A percentile compares a stretch with the other conserved stretches of the same genome.
Conservation (phyloP, 257 asterid species). For the Orobanche coerulescens region DNA sequence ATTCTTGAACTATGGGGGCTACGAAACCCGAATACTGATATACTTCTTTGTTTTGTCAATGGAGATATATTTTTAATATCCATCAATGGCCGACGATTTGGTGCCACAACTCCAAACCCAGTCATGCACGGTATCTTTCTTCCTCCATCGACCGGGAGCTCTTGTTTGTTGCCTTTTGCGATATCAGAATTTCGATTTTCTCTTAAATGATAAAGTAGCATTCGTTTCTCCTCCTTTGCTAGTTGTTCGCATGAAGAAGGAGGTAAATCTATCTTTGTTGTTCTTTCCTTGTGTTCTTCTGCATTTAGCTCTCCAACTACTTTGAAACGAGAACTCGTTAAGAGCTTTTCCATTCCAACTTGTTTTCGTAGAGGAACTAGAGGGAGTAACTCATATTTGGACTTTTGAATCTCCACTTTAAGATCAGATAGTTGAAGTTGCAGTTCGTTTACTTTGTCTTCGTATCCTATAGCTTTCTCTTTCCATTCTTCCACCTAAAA, state of each 20-base stretch:
- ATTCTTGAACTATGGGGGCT: constrained; percentile 22
- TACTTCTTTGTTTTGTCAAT: constrained; percentile 24
- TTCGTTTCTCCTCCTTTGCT: constrained; percentile 62
- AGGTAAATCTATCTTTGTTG: constrained; percentile 25
- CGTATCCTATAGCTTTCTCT: constrained; percentile 39
- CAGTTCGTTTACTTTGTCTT: constrained; percentile 43
- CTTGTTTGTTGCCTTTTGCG: constrained; percentile 25
- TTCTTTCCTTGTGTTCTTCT: neutral
- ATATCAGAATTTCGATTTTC: constrained; percentile 21
- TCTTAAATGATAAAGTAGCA: constrained; percentile 28
- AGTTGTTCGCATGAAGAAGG: constrained; percentile 60
- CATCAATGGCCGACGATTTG: constrained; percentile 34
- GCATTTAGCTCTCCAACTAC: neutral
- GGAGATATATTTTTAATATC: constrained; percentile 50
- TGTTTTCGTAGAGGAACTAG: constrained; percentile 29
- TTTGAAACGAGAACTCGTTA: constrained; percentile 15
- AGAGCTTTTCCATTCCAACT: constrained; percentile 31
- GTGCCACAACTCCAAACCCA: constrained; percentile 14
- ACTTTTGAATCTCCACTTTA: constrained; percentile 33
- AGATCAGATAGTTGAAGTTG: constrained; percentile 29
- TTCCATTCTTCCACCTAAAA: constrained; percentile 73
- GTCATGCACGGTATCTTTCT: constrained; percentile 15
- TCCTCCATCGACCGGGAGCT: constrained; percentile 21
- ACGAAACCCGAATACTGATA: constrained; percentile 26
- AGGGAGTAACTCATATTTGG: constrained; percentile 17